These are phyloP conservation scores for Macadamia tetraphylla DNA, from an alignment of 164 flowering plant species.

Conservation along the genomic window DNA sequence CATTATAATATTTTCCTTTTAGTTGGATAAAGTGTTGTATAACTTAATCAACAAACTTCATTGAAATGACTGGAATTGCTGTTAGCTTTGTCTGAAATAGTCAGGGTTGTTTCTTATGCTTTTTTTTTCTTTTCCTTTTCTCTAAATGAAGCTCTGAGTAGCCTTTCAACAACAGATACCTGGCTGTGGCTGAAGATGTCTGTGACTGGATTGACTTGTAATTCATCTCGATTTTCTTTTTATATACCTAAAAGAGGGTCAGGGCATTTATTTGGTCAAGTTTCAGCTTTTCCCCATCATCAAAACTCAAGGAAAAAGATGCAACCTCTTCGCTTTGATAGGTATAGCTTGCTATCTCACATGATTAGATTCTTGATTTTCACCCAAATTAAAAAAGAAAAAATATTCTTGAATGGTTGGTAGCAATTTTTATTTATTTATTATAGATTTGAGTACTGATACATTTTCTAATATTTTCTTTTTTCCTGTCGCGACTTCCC, in stretches of 20 bases:
- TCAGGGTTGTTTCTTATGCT: neutral
- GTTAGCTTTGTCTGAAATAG: neutral
- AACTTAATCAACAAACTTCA: neutral
- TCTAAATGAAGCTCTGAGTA: neutral
- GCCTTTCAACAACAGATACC: neutral
- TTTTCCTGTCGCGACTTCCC: slow-evolving; percentile 3
- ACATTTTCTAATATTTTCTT: too few relatives aligned
- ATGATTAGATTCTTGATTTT: too few relatives aligned
- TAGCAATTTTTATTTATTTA: too few relatives aligned
- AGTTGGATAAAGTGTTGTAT: too few relatives aligned
- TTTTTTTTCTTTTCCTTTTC: neutral
- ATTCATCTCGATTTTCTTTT: slow-evolving; percentile 34
- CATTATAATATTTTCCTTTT: neutral
- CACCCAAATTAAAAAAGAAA: too few relatives aligned
- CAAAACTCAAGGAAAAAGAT: slow-evolving; percentile 15
- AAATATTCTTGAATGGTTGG: neutral
- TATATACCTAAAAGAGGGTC: slow-evolving; percentile 20
- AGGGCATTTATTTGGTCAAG: slow-evolving; percentile 12
- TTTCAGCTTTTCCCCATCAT: slow-evolving; percentile 16
- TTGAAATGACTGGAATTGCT: neutral
- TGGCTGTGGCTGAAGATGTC: slow-evolving; percentile 29
- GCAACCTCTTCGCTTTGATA: slow-evolving; percentile 19
- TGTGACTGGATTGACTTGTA: slow-evolving; percentile 47
- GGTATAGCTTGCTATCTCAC: slow-evolving; percentile 24
- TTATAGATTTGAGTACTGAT: too few relatives aligned